A percentile compares a stretch with the other conserved stretches of the same genome.
These are phyloP conservation scores for Cordyceps cateniannulata DNA, from an alignment of 2,329 filamentous ascomycete genomes.

Conservation along the genomic window DNA sequence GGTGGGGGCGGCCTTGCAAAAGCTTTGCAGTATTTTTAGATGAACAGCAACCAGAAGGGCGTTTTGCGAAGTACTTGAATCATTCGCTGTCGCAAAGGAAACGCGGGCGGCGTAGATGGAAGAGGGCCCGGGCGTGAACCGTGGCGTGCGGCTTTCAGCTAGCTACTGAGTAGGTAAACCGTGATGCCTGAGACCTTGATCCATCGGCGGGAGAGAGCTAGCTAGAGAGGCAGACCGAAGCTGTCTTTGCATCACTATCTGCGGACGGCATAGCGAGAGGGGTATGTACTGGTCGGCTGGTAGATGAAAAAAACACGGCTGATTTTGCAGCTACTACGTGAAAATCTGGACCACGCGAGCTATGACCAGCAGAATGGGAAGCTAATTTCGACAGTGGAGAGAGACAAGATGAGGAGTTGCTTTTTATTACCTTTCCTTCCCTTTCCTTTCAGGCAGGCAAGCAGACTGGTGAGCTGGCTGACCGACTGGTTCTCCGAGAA, in stretches of 20 bases:
- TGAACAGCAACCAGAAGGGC: neutral
- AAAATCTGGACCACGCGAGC: conserved; percentile 2
- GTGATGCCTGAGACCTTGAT: neutral
- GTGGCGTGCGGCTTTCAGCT: conserved; percentile 3
- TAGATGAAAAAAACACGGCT: too few species aligned
- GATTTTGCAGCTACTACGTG: too few species aligned
- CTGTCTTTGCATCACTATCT: neutral
- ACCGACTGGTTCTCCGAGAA: neutral
- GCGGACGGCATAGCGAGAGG: neutral
- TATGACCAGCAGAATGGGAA: neutral
- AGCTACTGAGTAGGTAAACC: neutral
- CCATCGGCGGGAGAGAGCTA: too few species aligned
- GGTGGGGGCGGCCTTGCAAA: neutral
- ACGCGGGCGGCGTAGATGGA: neutral
- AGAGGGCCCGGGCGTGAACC: neutral
- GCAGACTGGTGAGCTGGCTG: neutral
- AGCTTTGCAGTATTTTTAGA: neutral
- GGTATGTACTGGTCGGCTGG: neutral
- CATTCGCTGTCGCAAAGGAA: neutral
- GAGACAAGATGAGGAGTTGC: conserved; percentile 1
- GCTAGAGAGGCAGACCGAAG: neutral
- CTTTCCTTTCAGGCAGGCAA: neutral
- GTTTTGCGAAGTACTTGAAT: neutral
- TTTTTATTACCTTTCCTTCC: neutral
- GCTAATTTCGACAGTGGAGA: neutral